A percentile compares a stretch with the other conserved stretches of the same genome.
These are phyloP conservation scores for Metschnikowia cerradonensis DNA, from an alignment of 805 yeast genomes.

Conservation along the genomic window DNA sequence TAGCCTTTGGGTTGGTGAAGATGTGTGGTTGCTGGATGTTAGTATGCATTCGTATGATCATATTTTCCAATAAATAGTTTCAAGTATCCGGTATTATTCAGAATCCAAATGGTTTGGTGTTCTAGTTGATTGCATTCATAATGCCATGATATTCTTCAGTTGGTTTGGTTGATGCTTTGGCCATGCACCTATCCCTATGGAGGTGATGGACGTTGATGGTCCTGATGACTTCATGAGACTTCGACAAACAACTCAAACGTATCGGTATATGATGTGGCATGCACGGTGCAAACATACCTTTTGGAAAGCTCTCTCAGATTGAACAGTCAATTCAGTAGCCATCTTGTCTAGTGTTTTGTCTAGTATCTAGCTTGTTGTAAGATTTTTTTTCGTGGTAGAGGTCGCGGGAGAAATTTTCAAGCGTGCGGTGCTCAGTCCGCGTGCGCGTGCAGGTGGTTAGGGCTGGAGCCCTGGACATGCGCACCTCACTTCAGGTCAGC, in stretches of 20 bases:
- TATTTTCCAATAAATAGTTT: too few species aligned
- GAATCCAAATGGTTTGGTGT: too few species aligned
- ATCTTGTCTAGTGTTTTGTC: slow-evolving; percentile 46
- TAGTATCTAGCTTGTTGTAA: slow-evolving; percentile 13
- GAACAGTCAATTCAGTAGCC: slow-evolving; percentile 99
- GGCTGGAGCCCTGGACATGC: slow-evolving; percentile 15
- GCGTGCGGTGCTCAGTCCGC: slow-evolving; percentile 16
- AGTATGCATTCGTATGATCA: slow-evolving; percentile 22
- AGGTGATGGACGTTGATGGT: too few species aligned
- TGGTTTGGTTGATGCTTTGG: too few species aligned
- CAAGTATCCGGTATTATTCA: too few species aligned
- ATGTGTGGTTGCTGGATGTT: slow-evolving; percentile 95
- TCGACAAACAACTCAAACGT: not conserved
- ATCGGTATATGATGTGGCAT: not conserved
- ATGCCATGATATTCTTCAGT: not conserved
- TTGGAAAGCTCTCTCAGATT: slow-evolving; percentile 99
- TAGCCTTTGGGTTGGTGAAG: slow-evolving; percentile 99
- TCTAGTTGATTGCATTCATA: not conserved
- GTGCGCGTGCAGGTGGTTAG: slow-evolving; percentile 10
- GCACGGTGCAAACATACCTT: slow-evolving; percentile 62
- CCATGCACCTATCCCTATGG: too few species aligned
- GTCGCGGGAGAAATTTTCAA: slow-evolving; percentile 21
- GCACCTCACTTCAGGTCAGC: too few species aligned
- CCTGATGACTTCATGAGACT: too few species aligned
- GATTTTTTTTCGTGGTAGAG: slow-evolving; percentile 14